Evolutionary conservation across 495 filamentous ascomycete species (phyloP).

Genomic region (Platismatia glauca): DNA sequence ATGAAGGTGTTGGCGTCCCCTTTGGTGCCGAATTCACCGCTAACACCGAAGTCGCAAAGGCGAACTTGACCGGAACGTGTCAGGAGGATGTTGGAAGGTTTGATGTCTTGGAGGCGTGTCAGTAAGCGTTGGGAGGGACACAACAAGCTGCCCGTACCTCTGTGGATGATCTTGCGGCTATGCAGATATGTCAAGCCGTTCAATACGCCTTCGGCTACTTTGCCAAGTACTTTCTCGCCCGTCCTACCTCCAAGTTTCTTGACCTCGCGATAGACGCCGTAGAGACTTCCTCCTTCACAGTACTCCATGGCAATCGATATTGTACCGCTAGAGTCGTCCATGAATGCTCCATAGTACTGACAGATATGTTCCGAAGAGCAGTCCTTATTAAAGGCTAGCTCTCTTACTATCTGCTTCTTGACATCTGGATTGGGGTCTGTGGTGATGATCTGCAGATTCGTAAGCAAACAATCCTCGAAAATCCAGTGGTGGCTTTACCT

Average conservation of each 20-base stretch:
- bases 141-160: slow-evolving; percentile 39
- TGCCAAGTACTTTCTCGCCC: slow-evolving; percentile 96
- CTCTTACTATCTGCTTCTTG: slow-evolving; percentile 93
- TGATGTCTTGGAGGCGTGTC: slow-evolving; percentile 60
- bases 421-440: slow-evolving; percentile 96
- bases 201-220: slow-evolving; percentile 91
- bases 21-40: slow-evolving; percentile 95
- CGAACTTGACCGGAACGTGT: slow-evolving; percentile 91
- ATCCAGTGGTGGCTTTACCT: slow-evolving; percentile 47
- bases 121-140: neutral
- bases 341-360: slow-evolving; percentile 89
- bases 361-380: slow-evolving; percentile 92
- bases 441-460: slow-evolving; percentile 69
- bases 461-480: slow-evolving; percentile 9
- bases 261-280: slow-evolving; percentile 94
- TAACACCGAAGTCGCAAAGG: slow-evolving; percentile 96
- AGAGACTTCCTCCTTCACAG: slow-evolving; percentile 90
- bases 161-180: slow-evolving; percentile 91
- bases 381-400: slow-evolving; percentile 94
- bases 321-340: slow-evolving; percentile 78
- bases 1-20: slow-evolving; percentile 99
- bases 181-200: slow-evolving; percentile 95
- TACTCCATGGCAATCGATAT: slow-evolving; percentile 99
- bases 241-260: slow-evolving; percentile 90
- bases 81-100: slow-evolving; percentile 92